A percentile compares a stretch with the other conserved stretches of the same genome.
Conservation (phyloP, 176 grass and related monocot species). For the Carex myosuroides region DNA sequence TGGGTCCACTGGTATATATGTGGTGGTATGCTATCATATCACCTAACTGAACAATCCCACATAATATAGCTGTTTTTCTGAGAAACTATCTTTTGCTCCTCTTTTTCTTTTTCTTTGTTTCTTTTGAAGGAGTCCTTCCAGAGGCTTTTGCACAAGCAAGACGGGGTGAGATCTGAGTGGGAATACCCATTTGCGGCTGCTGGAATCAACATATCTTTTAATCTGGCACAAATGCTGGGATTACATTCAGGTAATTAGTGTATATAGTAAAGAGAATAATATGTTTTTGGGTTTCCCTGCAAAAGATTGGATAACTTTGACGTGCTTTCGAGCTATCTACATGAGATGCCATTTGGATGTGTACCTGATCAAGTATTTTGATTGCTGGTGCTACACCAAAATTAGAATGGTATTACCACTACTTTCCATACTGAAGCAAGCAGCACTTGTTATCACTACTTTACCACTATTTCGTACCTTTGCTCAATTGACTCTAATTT, state of each 20-base stretch:
- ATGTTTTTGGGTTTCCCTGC: slow-evolving; percentile 3
- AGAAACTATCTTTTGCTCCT: slow-evolving; percentile 21
- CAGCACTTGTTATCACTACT: neutral
- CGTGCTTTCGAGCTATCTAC: neutral
- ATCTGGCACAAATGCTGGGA: slow-evolving; percentile 56
- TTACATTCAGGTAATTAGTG: slow-evolving; percentile 46
- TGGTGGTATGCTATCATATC: neutral
- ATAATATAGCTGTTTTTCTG: neutral
- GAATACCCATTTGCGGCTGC: slow-evolving; percentile 72
- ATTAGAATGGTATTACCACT: neutral
- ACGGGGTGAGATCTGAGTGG: slow-evolving; percentile 59
- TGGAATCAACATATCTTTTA: slow-evolving; percentile 69
- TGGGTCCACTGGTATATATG: neutral
- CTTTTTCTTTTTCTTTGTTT: neutral
- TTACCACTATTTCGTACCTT: neutral
- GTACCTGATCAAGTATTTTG: neutral
- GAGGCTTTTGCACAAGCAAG: slow-evolving; percentile 48
- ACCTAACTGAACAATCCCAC: neutral
- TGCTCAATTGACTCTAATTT: neutral
- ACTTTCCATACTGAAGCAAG: neutral
- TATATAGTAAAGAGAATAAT: neutral
- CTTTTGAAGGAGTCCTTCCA: slow-evolving; percentile 62
- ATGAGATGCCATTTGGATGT: neutral
- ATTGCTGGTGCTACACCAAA: neutral
- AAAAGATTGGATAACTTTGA: slow-evolving; percentile 1